Evolutionary conservation across 768 basidiomycete genomes (phyloP).

Genomic region (Mycena leptocephala): DNA sequence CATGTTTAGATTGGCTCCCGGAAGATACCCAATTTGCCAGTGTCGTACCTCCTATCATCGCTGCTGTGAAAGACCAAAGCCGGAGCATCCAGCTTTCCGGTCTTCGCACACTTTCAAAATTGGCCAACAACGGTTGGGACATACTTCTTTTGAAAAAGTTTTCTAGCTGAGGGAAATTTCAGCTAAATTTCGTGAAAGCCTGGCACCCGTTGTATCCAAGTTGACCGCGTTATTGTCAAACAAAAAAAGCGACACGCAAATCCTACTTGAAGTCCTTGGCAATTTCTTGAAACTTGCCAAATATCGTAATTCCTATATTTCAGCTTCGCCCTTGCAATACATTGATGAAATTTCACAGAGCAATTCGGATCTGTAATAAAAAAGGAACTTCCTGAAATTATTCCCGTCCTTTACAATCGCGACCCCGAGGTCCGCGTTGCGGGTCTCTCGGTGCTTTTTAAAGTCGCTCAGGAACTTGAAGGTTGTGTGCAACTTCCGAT

Average conservation of each 20-base stretch:
- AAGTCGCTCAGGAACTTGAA: not conserved
- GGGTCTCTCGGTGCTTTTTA: not conserved
- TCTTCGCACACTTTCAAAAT: not conserved
- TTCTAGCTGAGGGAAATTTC: not conserved
- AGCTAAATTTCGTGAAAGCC: not conserved
- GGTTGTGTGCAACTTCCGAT: not conserved
- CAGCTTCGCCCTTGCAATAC: too few relatives aligned
- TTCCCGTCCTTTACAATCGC: not conserved
- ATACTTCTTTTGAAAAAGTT: not conserved
- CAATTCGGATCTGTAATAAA: not conserved
- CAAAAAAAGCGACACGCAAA: not conserved
- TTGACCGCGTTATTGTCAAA: not conserved
- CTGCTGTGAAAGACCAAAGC: not conserved
- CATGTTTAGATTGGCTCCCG: not conserved
- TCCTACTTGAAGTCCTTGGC: not conserved
- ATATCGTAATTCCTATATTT: not conserved
- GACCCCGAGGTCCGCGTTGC: not conserved
- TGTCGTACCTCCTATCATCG: not conserved
- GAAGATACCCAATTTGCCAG: too few relatives aligned
- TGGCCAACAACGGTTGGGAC: not conserved
- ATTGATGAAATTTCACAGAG: not conserved
- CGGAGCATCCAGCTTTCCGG: not conserved
- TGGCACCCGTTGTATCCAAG: not conserved
- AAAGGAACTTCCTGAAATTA: not conserved
- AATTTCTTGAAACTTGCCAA: not conserved